Evolutionary conservation across 1,284 basidiomycete species (phyloP).

Genomic region (Pterulicium gracile): DNA sequence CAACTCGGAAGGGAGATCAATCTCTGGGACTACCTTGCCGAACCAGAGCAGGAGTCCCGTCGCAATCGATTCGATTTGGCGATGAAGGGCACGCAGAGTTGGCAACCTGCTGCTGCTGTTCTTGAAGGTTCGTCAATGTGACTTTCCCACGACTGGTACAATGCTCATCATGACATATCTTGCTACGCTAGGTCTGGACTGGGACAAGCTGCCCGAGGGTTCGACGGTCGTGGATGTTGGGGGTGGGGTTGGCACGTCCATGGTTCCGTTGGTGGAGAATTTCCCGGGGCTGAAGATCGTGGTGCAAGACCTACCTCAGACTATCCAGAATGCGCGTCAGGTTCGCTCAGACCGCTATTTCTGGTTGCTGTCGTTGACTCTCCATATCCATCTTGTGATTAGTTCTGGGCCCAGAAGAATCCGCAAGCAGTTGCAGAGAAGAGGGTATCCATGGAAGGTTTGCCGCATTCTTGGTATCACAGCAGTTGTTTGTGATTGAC

Average conservation of each 20-base stretch:
- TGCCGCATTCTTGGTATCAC: no score
- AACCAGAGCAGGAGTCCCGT: constrained; percentile 4
- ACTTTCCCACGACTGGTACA: background rate
- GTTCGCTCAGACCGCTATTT: constrained; percentile 10
- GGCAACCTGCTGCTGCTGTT: constrained; percentile 4
- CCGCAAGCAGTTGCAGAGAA: constrained; percentile 3
- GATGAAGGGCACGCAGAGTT: constrained; percentile 9
- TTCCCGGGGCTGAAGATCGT: background rate
- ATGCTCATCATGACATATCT: background rate
- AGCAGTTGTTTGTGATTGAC: no score
- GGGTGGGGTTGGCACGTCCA: background rate
- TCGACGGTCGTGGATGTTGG: background rate
- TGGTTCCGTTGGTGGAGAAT: background rate
- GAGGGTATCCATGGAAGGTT: constrained; percentile 7
- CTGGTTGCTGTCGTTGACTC: constrained; percentile 10
- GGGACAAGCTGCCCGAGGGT: background rate
- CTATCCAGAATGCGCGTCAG: constrained; percentile 2
- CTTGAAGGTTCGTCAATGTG: constrained; percentile 6
- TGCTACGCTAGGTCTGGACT: background rate
- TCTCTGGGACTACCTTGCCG: constrained; percentile 8
- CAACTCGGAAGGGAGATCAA: constrained; percentile 10
- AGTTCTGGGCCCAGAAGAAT: background rate
- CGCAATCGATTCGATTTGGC: constrained; percentile 6
- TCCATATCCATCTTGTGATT: constrained; percentile 18
- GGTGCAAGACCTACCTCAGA: constrained; percentile 6